Conservation (phyloP, 2,329 filamentous ascomycete genomes). For the Colletotrichum scovillei region DNA sequence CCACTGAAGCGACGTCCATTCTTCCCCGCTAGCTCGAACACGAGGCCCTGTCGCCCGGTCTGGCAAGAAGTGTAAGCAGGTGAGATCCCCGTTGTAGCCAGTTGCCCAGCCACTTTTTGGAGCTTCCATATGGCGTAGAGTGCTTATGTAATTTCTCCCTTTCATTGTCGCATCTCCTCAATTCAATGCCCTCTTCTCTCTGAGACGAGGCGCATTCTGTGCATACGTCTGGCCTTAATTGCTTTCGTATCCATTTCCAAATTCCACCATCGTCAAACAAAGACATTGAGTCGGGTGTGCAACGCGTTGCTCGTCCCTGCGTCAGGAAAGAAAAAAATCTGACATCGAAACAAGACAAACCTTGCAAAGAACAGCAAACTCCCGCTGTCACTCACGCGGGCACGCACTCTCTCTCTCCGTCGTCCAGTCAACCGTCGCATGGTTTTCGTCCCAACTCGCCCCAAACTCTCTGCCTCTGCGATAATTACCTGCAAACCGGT, state of each 20-base stretch:
- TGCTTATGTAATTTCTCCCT: not conserved
- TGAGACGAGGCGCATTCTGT: not conserved
- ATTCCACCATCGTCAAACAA: not conserved
- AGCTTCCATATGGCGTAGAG: not conserved
- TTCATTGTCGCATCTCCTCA: no score
- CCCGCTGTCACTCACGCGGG: constrained; percentile 29
- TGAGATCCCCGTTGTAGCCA: not conserved
- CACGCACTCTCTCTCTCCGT: constrained; percentile 4
- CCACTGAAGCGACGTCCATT: constrained; percentile 6
- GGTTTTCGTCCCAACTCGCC: constrained; percentile 24
- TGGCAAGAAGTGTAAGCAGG: not conserved
- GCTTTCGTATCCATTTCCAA: not conserved
- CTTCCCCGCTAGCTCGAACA: constrained; percentile 20
- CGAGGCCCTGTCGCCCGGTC: constrained; percentile 26
- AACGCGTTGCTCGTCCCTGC: not conserved
- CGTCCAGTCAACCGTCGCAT: constrained; percentile 29
- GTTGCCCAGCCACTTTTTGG: not conserved
- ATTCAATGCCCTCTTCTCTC: not conserved
- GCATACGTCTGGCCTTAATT: constrained; percentile 14
- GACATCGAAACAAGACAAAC: constrained; percentile 4
- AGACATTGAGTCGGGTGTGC: not conserved
- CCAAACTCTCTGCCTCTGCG: constrained; percentile 9
- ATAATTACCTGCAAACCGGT: not conserved
- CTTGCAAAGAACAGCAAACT: constrained; percentile 31
- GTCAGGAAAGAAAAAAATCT: not conserved